A percentile compares a stretch with the other conserved stretches of the same genome.
Evolutionary conservation across 306 rosid species (phyloP).

Genomic region (Vigna trinervia): DNA sequence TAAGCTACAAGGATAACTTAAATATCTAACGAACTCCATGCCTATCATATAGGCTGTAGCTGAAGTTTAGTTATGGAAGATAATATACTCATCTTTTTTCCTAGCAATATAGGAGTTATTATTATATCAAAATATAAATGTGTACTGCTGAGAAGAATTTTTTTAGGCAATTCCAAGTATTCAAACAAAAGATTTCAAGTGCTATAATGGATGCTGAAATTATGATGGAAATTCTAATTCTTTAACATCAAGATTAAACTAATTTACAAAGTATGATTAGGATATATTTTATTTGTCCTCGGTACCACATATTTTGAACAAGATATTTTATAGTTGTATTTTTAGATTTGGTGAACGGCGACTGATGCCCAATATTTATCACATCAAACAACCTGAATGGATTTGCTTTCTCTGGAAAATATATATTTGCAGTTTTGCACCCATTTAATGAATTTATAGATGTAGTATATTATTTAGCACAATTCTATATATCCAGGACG

Average conservation of each 20-base stretch:
- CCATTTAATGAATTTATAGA: constrained; percentile 9
- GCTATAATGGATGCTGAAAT: constrained; percentile 3
- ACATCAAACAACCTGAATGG: constrained; percentile 11
- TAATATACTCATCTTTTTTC: constrained; percentile 5
- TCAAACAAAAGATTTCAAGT: neutral
- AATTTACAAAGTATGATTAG: constrained; percentile 2
- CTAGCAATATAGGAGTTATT: neutral
- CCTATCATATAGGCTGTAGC: neutral
- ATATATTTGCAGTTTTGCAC: constrained; percentile 20
- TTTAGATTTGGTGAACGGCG: neutral
- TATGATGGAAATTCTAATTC: constrained; percentile 6
- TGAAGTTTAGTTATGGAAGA: neutral
- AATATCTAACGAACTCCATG: neutral
- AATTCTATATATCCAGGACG: constrained; percentile 29
- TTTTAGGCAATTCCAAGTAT: constrained; percentile 6
- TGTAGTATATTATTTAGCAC: constrained; percentile 11
- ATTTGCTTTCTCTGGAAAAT: constrained; percentile 12
- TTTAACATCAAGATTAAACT: constrained; percentile 12
- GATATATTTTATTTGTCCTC: constrained; percentile 28
- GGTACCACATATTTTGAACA: neutral
- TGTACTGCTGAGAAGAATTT: neutral
- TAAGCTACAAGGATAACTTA: neutral
- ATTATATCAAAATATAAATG: constrained; percentile 7
- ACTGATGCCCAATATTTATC: neutral
- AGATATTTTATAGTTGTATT: neutral